phyloP scores from a whole-genome alignment of 106 monocot species.

The Dendrobium huoshanense region DNA sequence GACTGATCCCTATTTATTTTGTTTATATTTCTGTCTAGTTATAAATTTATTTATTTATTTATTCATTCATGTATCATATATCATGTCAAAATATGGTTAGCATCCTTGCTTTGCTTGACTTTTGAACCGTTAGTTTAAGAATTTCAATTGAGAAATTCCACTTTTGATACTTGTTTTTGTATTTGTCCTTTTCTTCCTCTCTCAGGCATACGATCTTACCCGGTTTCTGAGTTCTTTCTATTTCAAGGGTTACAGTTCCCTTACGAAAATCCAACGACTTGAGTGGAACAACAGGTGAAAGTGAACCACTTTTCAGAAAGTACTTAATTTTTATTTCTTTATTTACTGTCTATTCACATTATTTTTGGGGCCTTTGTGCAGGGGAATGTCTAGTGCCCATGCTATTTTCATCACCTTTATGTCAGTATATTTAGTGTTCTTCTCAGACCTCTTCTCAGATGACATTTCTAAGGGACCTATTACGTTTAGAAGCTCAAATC shows the following conservation, averaged over 20 bases:
- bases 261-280: constrained; percentile 67
- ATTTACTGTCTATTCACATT: background rate
- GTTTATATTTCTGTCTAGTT: background rate
- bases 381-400: constrained; percentile 94
- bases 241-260: constrained; percentile 55
- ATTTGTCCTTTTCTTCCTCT: no score
- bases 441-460: constrained; percentile 41
- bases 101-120: background rate
- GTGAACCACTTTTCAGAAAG: background rate
- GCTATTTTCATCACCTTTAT: constrained; percentile 79
- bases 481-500: constrained; percentile 56
- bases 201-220: no score
- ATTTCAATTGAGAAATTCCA: background rate
- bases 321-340: background rate
- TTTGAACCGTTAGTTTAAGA: no score
- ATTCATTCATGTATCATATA: background rate
- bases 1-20: background rate
- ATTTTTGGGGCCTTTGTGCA: constrained; percentile 15
- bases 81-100: background rate
- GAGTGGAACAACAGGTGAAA: constrained; percentile 87
- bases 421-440: constrained; percentile 76
- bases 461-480: constrained; percentile 24
- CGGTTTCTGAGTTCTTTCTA: constrained; percentile 39
- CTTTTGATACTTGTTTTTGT: background rate
- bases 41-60: background rate